Evolutionary conservation across 768 basidiomycete genomes (phyloP), one percentile per base, ranked within the genome.

Genomic region (Coprinopsis marcescibilis): DNA sequence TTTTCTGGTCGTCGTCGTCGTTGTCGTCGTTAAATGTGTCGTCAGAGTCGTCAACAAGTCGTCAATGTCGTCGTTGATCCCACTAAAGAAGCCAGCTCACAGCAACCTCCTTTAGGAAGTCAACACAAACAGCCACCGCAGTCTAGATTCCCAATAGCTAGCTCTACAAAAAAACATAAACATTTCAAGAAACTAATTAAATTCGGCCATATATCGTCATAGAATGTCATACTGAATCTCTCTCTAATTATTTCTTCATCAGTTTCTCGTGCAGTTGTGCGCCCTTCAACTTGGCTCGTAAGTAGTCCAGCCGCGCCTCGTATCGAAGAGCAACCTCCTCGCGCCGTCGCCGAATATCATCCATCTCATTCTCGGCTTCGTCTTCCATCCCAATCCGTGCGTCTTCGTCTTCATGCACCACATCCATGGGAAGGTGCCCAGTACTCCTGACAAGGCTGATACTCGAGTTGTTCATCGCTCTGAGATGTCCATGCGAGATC

Each of bases 191-290:
- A n/a, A n/a, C n/a, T n/a, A n/a, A n/a, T n/a, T n/a, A n/a, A n/a
- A n/a, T n/a, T n/a, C n/a, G n/a, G n/a, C n/a, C n/a, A n/a, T n/a
- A n/a, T 12, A 27, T 37, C 34, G 34, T 47, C 46, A 27, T 40
- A 23, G 38, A 40, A 23, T 15, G 38, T 38, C 19, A 24, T 32
- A 35, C 19, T 27, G 38, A 24, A 47, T 29, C 24, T 23, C 36
- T 46, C 45, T 50, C 39, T 52, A 48, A 49, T 57, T 60, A 81
- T 60, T 75, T 82, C 59, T 76, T 79, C 69, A 85, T 54, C 55
- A 91, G 64, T 61, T 88, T 87, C 68, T 91, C 89, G 52, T 85
- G 85, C 57, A 91, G 60, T 65, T 89, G 84, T 1, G 87, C 89
- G 15, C 85, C 83, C 65, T 89, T 89, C 59, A 91, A 60, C 65